A percentile compares a stretch with the other conserved stretches of the same genome.
Conservation (phyloP, 352 stramenopile genomes). For the Aphanomyces euteiches region DNA sequence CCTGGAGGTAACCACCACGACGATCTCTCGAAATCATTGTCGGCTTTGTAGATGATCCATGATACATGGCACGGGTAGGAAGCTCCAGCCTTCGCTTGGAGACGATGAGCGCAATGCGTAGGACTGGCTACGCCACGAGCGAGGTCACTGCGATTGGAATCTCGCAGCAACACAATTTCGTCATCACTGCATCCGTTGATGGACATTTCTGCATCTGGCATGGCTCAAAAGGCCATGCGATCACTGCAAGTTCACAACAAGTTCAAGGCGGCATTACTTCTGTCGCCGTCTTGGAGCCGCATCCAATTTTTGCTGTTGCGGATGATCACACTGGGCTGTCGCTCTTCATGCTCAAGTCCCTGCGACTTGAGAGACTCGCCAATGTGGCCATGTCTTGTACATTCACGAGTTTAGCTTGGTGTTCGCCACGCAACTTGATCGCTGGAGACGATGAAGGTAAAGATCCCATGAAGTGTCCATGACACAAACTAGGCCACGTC, state of each 20-base stretch:
- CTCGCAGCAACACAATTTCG: constrained; percentile 16
- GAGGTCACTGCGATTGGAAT: neutral
- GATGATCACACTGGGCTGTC: constrained; percentile 16
- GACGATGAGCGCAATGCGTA: constrained; percentile 14
- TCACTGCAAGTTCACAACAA: neutral
- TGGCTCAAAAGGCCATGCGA: constrained; percentile 3
- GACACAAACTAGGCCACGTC: constrained; percentile 3
- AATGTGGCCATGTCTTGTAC: no score
- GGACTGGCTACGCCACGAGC: neutral
- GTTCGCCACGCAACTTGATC: constrained; percentile 1
- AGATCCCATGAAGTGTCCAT: neutral
- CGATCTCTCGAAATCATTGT: neutral
- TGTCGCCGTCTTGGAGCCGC: constrained; percentile 19
- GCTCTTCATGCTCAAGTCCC: neutral
- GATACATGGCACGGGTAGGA: constrained; percentile 27
- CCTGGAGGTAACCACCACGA: neutral
- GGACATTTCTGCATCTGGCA: constrained; percentile 26
- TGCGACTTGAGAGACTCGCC: no score
- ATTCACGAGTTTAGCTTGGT: constrained; percentile 9
- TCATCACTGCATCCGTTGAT: constrained; percentile 26
- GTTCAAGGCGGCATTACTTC: constrained; percentile 13
- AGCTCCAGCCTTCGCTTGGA: neutral
- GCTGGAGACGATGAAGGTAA: constrained; percentile 17
- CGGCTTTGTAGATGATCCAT: constrained; percentile 8
- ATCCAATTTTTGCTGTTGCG: constrained; percentile 15